Conservation (phyloP, 371 early-diverging fungal species). For the Actinomortierella wolfii region DNA sequence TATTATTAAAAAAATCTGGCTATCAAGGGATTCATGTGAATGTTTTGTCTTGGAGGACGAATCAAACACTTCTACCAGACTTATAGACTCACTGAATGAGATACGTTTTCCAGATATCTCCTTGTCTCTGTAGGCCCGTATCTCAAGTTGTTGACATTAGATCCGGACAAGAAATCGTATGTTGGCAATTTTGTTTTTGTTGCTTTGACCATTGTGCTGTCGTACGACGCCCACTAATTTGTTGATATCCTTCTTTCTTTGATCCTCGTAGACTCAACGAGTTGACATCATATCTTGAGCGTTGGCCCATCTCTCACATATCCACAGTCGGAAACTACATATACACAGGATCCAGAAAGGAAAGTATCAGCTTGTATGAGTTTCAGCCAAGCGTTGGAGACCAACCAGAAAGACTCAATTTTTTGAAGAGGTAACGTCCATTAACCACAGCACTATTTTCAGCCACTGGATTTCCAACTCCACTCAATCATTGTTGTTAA, state of each 20-base stretch:
- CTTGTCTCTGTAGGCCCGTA: constrained; percentile 27
- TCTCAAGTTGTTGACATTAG: constrained; percentile 24
- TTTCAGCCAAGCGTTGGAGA: constrained; percentile 9
- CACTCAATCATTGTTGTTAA: background rate
- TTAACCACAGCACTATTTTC: background rate
- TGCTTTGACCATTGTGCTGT: background rate
- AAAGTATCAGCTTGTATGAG: constrained; percentile 32
- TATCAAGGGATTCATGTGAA: too few species aligned
- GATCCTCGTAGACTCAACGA: constrained; percentile 17
- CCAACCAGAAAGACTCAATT: constrained; percentile 18
- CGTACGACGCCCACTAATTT: background rate
- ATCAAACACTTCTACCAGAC: too few species aligned
- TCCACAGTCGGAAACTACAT: constrained; percentile 24
- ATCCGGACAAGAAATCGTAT: constrained; percentile 29
- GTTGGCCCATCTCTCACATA: constrained; percentile 40
- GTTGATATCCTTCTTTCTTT: background rate
- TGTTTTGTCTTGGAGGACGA: too few species aligned
- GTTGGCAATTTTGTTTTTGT: background rate
- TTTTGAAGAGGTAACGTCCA: constrained; percentile 27
- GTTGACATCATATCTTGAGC: constrained; percentile 26
- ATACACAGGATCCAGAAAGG: constrained; percentile 36
- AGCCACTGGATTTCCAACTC: background rate
- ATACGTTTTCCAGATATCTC: background rate
- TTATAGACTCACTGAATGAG: too few species aligned
- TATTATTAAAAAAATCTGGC: too few species aligned